Conservation (phyloP, 257 asterid genomes). For the Solanum tacnaense region DNA sequence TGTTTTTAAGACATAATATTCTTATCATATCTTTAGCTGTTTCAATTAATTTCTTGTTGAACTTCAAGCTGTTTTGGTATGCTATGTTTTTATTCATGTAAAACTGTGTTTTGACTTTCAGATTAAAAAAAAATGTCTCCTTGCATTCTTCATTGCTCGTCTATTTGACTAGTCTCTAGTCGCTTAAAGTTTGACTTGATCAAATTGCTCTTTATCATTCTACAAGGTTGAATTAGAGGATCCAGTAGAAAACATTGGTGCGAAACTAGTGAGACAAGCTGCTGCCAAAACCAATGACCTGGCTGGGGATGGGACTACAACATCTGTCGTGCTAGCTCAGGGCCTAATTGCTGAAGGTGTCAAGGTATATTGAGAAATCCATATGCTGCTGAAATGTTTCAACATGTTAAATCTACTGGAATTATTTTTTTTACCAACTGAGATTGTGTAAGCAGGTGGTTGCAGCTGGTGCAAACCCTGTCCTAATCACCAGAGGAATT, state of each 20-base stretch:
- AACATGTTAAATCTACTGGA: background rate
- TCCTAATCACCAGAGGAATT: slow-evolving; percentile 86
- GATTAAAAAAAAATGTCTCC: background rate
- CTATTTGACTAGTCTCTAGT: background rate
- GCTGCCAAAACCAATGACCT: slow-evolving; percentile 97
- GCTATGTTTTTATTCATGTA: background rate
- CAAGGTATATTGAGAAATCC: slow-evolving; percentile 35
- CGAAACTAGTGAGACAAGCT: slow-evolving; percentile 93
- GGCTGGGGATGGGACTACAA: slow-evolving; percentile 98
- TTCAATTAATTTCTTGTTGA: background rate
- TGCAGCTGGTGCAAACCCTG: slow-evolving; percentile 98
- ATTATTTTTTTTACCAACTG: background rate
- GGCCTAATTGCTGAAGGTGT: slow-evolving; percentile 98
- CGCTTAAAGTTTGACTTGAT: background rate
- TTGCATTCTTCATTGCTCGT: background rate
- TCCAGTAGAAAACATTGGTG: slow-evolving; percentile 95
- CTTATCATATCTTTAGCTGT: background rate
- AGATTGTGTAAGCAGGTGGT: slow-evolving; percentile 47
- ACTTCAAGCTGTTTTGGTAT: background rate
- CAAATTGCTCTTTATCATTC: background rate
- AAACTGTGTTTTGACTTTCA: background rate
- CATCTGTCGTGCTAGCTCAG: slow-evolving; percentile 97
- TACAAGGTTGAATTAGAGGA: slow-evolving; percentile 89
- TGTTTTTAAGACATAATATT: background rate
- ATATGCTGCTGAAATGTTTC: background rate